Base-by-base conservation (phyloP, 176 grass and related monocot species). In the Chloris gayana region DNA sequence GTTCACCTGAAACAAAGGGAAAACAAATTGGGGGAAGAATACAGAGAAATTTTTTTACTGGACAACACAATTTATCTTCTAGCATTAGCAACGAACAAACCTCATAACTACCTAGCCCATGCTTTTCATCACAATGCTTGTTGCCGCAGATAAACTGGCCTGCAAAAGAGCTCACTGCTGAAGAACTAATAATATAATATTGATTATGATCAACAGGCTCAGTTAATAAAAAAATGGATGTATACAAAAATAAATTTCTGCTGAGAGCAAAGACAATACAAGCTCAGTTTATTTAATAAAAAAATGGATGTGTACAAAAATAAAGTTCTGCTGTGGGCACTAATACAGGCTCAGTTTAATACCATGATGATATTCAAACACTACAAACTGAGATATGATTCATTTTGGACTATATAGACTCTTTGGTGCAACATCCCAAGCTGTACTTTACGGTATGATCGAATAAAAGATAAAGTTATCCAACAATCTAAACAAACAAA, bases 101-200 rank as follows among this genome's bases (percentile, higher is more conserved):
- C 90, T 98, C 95, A 62, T 98, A 98, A 80, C 95, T 95, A 65
- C 92, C 92, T 61, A 98, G 69, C 41, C 67, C 86, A 50, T 88
- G 68, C 69, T 83, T 95, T 42, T 88, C 90, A 73, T 91, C 86
- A 45, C 95, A 95, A 58, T 82, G 85, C 82, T 66, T 93, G 61
- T 89, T 95, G n/a, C 95, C 95, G 46, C 95, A 98, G 60, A 98
- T 83, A 83, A 98, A 98, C 32, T 98, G 95, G 22, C 95, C 92
- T 98, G 81, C 27, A 64, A 44, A 42, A 47, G 35, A 56, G 25
- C 39, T 51, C 24, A 64, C 31, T 25, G 15, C 22, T 34, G 21
- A 70, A 63, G 41, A 79, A 44, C 31, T 54, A 32, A 10, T 6
- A 39, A 42, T 27, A 13, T 64, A 19, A 11, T 13, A 42, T 63